Evolutionary conservation across 768 basidiomycete genomes (phyloP).

Genomic region (Boletus vermiculosoides): DNA sequence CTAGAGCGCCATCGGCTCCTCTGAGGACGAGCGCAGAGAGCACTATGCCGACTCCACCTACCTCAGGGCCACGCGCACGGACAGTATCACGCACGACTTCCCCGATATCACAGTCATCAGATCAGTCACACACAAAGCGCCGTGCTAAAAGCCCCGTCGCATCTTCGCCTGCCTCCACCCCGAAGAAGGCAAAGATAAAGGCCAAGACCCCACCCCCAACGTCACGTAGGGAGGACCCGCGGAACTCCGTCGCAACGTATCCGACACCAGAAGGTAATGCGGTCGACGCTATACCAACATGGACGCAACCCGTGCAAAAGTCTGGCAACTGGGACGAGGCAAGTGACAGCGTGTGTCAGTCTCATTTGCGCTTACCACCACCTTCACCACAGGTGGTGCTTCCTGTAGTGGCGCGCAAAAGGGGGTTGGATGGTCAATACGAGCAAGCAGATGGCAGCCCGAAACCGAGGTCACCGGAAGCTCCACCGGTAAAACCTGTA

Average conservation of each 20-base stretch:
- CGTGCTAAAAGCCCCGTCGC: slow-evolving; percentile 49
- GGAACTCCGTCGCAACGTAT: slow-evolving; percentile 66
- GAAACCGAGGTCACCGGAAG: slow-evolving; percentile 45
- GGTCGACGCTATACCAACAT: slow-evolving; percentile 75
- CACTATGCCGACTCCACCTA: slow-evolving; percentile 35
- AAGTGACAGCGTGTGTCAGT: slow-evolving; percentile 22
- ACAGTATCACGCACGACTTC: slow-evolving; percentile 27
- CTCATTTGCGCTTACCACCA: slow-evolving; percentile 7
- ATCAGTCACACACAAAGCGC: slow-evolving; percentile 41
- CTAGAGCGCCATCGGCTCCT: slow-evolving; percentile 41
- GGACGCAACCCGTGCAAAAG: slow-evolving; percentile 70
- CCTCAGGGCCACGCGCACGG: slow-evolving; percentile 28
- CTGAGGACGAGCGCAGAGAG: slow-evolving; percentile 42
- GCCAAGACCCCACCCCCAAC: slow-evolving; percentile 33
- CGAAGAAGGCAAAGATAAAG: slow-evolving; percentile 41
- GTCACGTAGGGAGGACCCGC: slow-evolving; percentile 41
- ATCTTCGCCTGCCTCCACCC: slow-evolving; percentile 36
- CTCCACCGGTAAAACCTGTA: slow-evolving; percentile 53
- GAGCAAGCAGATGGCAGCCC: slow-evolving; percentile 69
- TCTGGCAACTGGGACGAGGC: slow-evolving; percentile 87
- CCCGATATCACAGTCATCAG: slow-evolving; percentile 28
- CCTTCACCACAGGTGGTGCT: slow-evolving; percentile 62
- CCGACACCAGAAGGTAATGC: slow-evolving; percentile 57
- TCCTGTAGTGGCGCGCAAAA: slow-evolving; percentile 82
- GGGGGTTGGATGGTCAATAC: slow-evolving; percentile 70